Conservation (phyloP, 495 filamentous ascomycete genomes). For the Coniosporium apollinis region DNA sequence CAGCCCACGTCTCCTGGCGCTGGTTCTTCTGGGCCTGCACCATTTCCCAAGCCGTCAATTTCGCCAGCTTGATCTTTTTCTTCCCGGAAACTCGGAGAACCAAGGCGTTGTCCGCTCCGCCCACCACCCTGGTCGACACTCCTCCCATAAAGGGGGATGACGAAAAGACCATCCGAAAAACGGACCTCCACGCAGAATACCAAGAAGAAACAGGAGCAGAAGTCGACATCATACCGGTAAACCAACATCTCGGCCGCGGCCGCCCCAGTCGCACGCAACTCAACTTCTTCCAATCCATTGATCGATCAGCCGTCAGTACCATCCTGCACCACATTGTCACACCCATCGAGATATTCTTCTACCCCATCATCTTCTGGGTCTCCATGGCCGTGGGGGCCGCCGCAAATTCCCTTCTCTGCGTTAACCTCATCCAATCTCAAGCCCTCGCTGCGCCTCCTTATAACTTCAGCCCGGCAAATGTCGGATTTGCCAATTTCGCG, state of each 20-base stretch:
- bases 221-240: constrained; percentile 1
- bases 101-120: too few relatives aligned
- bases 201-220: constrained; percentile 1
- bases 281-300: constrained; percentile 37
- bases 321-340: constrained; percentile 26
- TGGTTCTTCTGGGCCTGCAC: constrained; percentile 40
- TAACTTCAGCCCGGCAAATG: constrained; percentile 32
- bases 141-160: too few relatives aligned
- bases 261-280: constrained; percentile 25
- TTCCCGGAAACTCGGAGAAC: constrained; percentile 46
- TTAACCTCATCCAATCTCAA: constrained; percentile 44
- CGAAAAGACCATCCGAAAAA: too few relatives aligned
- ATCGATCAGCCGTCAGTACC: too few relatives aligned
- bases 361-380: constrained; percentile 43
- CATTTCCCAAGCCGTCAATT: constrained; percentile 28
- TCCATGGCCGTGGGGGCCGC: constrained; percentile 41
- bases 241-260: constrained; percentile 3
- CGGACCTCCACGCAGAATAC: too few relatives aligned
- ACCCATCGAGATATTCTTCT: constrained; percentile 37
- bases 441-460: constrained; percentile 40
- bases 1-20: constrained; percentile 36
- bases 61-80: constrained; percentile 32
- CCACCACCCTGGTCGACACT: constrained; percentile 5
- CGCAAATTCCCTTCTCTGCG: constrained; percentile 40
- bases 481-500: constrained; percentile 21